Base-by-base conservation (phyloP, 2,329 filamentous ascomycete genomes). In the Neophaeococcomyces aloes region DNA sequence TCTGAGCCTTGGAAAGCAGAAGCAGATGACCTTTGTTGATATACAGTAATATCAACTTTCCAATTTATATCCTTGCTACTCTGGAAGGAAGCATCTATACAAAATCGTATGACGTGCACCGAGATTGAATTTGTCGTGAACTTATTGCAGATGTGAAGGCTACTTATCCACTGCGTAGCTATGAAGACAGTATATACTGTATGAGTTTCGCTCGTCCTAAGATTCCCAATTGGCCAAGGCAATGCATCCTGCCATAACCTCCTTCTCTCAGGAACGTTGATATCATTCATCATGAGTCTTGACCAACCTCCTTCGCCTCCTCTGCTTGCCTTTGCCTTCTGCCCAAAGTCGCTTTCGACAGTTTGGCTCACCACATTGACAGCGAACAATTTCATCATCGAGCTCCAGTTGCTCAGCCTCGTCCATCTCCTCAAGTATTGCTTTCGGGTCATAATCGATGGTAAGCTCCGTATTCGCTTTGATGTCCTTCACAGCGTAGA, bases 321-420 rank as follows among this genome's bases (percentile, higher is more conserved):
- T 15, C 13, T 27, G 33, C 17, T 38, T 37, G 32, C 30, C 41
- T 14, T 44, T 44, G 7, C 41, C 33, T 23, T 29, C 17, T 23
- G 19, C n/a, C 65, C 67, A 70, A 3, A 71, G 51, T 17, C 66
- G 63, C 1, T 64, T 61, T 10, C 67, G 63, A 47, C 68, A 71
- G 10, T 63, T 62, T 4, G 41, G 34, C 38, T 64, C 65, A 0
- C 66, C 66, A 39, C 68, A 71, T 1, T 66, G 56, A 56, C 68
- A 71, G 30, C 56, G 58, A 7, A 66, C 59, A 0, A 65, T 61
- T 17, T 56, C 57, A 0, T 66, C 61, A 6, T 66, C 63, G 4
- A 57, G 44, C 34, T 67, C 63, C 5, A 57, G 42, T 35, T 29
- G 46, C 40, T 30, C 31, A 15, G 10, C 29, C 15, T 42, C 38